A percentile compares a stretch with the other conserved stretches of the same genome.
Conservation (phyloP, 495 filamentous ascomycete species). For the Rhizodiscina lignyota region DNA sequence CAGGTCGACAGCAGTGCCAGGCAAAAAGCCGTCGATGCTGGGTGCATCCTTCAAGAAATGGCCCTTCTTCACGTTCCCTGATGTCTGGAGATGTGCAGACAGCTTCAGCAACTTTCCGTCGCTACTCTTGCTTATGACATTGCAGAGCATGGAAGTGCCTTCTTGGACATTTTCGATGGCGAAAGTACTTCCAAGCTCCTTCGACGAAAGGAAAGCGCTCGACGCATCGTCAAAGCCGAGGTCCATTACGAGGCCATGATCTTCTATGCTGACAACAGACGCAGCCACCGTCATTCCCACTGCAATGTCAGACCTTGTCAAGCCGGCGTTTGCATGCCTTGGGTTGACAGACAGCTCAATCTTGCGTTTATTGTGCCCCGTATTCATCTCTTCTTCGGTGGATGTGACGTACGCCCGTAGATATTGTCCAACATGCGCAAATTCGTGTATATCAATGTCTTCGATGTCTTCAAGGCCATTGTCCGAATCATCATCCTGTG, state of each 20-base stretch:
- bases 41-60: constrained; percentile 57
- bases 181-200: constrained; percentile 49
- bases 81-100: constrained; percentile 50
- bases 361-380: constrained; percentile 40
- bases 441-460: constrained; percentile 46
- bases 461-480: constrained; percentile 35
- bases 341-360: constrained; percentile 78
- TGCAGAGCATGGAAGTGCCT: constrained; percentile 71
- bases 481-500: constrained; percentile 33
- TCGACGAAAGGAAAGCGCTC: constrained; percentile 76
- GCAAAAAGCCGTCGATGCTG: constrained; percentile 76
- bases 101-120: constrained; percentile 77
- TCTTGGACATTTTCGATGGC: constrained; percentile 49
- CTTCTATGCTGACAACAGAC: constrained; percentile 75
- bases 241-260: constrained; percentile 91
- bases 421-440: constrained; percentile 79
- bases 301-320: constrained; percentile 52
- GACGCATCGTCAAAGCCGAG: constrained; percentile 52
- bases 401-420: constrained; percentile 72
- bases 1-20: constrained; percentile 75
- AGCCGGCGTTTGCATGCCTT: constrained; percentile 52
- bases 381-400: constrained; percentile 36
- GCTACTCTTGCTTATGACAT: constrained; percentile 55
- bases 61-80: constrained; percentile 52
- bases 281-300: constrained; percentile 65